phyloP scores from a whole-genome alignment of 176 grass and related monocot genomes.

The Bolboschoenus planiculmis region DNA sequence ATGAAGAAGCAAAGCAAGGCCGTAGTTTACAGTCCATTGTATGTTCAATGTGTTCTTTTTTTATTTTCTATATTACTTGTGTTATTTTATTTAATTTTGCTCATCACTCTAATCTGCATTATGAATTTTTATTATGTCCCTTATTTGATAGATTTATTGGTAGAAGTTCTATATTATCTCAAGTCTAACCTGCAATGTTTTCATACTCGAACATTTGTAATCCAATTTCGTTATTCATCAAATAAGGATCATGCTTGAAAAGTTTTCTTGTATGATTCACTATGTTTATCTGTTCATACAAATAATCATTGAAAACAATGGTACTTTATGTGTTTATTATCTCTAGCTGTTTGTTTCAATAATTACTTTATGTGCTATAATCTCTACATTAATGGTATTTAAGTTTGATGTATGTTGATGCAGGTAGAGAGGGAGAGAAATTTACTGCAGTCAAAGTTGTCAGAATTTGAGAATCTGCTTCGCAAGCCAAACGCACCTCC shows the following conservation, averaged over 20 bases:
- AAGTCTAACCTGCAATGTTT: background rate
- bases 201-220: background rate
- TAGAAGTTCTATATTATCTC: background rate
- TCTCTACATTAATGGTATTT: background rate
- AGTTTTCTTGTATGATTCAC: background rate
- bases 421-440: conserved; percentile 85
- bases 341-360: background rate
- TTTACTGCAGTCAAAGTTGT: conserved; percentile 64
- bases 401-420: conserved; percentile 9
- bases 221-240: background rate
- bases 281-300: background rate
- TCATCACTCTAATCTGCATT: background rate
- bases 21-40: conserved; percentile 70
- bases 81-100: background rate
- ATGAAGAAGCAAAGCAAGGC: conserved; percentile 66
- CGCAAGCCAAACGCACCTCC: conserved; percentile 33
- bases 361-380: background rate
- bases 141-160: background rate
- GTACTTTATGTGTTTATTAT: background rate
- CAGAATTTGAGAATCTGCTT: conserved; percentile 79
- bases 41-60: conserved; percentile 20
- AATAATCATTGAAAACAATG: background rate
- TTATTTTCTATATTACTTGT: background rate
- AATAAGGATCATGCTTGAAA: background rate
- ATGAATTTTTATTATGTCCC: background rate